phyloP scores from a whole-genome alignment of 371 early-diverging fungal genomes.

The Funneliformis caledonium region DNA sequence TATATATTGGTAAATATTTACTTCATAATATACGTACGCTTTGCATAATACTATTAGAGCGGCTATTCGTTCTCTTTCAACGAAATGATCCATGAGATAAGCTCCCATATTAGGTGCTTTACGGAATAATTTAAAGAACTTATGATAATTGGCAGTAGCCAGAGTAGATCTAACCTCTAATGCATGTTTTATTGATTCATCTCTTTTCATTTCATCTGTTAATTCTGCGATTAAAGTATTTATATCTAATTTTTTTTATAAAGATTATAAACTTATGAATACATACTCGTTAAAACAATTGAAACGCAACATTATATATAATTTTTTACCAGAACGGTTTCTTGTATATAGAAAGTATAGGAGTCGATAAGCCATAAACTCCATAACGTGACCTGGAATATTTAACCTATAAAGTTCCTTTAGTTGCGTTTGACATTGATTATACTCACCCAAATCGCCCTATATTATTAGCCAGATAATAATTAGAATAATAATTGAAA shows the following conservation, averaged over 20 bases:
- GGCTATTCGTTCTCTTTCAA: slow-evolving; percentile 80
- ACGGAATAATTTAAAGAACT: slow-evolving; percentile 78
- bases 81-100: slow-evolving; percentile 89
- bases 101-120: slow-evolving; percentile 83
- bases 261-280: neutral
- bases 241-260: slow-evolving; percentile 60
- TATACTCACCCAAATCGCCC: slow-evolving; percentile 95
- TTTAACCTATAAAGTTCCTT: slow-evolving; percentile 78
- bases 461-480: slow-evolving; percentile 40
- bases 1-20: neutral
- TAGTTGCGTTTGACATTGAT: slow-evolving; percentile 94
- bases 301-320: neutral
- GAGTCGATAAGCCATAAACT: slow-evolving; percentile 91
- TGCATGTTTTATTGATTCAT: slow-evolving; percentile 75
- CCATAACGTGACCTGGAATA: slow-evolving; percentile 72
- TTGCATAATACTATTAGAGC: slow-evolving; percentile 70
- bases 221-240: slow-evolving; percentile 72
- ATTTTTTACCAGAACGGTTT: slow-evolving; percentile 74
- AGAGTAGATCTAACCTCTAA: slow-evolving; percentile 80
- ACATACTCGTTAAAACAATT: neutral
- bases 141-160: slow-evolving; percentile 79
- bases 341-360: slow-evolving; percentile 88
- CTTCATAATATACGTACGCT: slow-evolving; percentile 57
- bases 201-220: slow-evolving; percentile 60
- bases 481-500: no score